A percentile compares a stretch with the other conserved stretches of the same genome.
phyloP scores from a whole-genome alignment of 768 basidiomycete genomes.

The Collybia nuda region DNA sequence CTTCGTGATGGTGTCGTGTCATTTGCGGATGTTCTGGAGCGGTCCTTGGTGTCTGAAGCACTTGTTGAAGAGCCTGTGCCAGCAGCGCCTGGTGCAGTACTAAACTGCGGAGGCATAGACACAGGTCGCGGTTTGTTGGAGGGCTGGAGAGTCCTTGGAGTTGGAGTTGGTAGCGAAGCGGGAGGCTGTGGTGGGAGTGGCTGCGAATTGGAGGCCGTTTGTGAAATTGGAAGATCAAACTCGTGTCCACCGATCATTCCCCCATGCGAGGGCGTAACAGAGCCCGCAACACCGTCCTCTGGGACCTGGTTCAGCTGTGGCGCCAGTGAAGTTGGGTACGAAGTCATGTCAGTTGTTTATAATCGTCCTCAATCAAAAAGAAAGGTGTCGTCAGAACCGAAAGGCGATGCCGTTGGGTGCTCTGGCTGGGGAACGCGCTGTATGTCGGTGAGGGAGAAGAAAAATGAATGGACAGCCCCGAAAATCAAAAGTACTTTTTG shows the following conservation, averaged over 20 bases:
- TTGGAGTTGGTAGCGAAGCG: slow-evolving; percentile 3
- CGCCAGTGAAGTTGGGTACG: slow-evolving; percentile 52
- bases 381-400: slow-evolving; percentile 1
- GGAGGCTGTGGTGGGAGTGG: slow-evolving; percentile 19
- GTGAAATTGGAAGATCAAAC: slow-evolving; percentile 60
- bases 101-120: slow-evolving; percentile 74
- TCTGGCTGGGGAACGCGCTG: neutral
- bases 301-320: slow-evolving; percentile 48
- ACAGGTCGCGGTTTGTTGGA: slow-evolving; percentile 58
- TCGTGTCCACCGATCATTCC: slow-evolving; percentile 58
- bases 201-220: slow-evolving; percentile 21
- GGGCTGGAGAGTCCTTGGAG: slow-evolving; percentile 21
- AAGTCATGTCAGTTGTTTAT: slow-evolving; percentile 27
- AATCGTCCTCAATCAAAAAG: neutral
- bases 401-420: neutral
- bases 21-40: slow-evolving; percentile 22
- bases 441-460: neutral
- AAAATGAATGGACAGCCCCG: neutral
- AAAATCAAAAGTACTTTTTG: neutral
- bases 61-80: slow-evolving; percentile 21
- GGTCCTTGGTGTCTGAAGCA: slow-evolving; percentile 32
- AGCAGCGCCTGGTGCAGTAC: slow-evolving; percentile 17
- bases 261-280: slow-evolving; percentile 50
- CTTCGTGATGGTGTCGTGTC: slow-evolving; percentile 23
- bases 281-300: slow-evolving; percentile 42